Evolutionary conservation across 192 early-diverging fungal species (phyloP), one percentile per base, ranked within the genome.

Genomic region (Allomyces arbusculus): DNA sequence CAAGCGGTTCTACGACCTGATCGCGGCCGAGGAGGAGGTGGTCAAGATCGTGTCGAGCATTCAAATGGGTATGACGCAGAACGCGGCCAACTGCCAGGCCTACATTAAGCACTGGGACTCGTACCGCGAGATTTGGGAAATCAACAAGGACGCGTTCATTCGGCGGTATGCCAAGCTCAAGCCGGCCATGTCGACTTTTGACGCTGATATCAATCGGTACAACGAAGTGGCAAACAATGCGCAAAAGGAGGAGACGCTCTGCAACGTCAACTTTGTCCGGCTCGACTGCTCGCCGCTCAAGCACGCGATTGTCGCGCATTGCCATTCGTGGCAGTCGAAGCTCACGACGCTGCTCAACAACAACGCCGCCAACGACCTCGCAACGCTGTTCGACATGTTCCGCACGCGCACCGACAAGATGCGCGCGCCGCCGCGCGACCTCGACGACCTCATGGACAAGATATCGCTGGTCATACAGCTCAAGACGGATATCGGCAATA

Each of bases 401-500:
- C 67, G 73, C 44, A 65, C 67, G 65, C 62, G 73, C 40, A n/a
- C 66, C 25, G 65, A 63, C 25, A 61, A n/a, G 58, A 24, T 58
- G 50, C 50, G 50, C 16, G 12, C 50, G 50, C 16, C 50, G 50
- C 50, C 50, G 50, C 12, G 50, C 16, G 50, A 58, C 50, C 50
- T 58, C 16, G 50, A 58, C 50, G 50, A 58, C 16, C 50, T 58
- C 16, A 58, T 80, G 19, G 28, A 66, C 24, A 84, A 65, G 25
- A 79, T 82, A n/a, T 79, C 86, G 1, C 92, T 98, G 72, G 95
- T 96, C 76, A 84, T 88, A 68, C 74, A 84, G 0, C 81, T 96
- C 16, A 89, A 94, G 65, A 77, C 81, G 64, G 89, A 92, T 68
- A 91, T 97, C 67, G 76, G 77, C 10, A 82, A 89, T 25, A 84